Conservation (phyloP, 2,329 filamentous ascomycete genomes). For the Aspergillus sojae region DNA sequence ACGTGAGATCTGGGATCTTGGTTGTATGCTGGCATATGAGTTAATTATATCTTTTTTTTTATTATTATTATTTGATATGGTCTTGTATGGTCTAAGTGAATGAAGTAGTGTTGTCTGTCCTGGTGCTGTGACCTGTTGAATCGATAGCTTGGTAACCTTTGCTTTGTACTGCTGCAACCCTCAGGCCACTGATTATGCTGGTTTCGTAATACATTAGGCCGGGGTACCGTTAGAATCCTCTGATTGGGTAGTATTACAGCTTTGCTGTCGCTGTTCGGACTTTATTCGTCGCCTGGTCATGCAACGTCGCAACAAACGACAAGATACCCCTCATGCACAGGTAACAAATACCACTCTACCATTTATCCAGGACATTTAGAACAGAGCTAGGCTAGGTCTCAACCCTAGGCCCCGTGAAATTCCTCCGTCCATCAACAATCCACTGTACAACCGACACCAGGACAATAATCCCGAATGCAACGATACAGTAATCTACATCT, state of each 20-base stretch:
- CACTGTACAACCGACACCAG: constrained; percentile 60
- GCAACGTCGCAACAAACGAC: neutral
- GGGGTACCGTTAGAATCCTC: too few species aligned
- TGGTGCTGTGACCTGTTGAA: neutral
- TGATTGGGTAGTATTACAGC: neutral
- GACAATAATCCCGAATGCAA: constrained; percentile 60
- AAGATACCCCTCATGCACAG: neutral
- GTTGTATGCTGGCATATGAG: neutral
- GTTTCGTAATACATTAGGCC: neutral
- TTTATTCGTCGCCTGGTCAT: neutral
- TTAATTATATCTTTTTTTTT: neutral
- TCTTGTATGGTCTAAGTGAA: neutral
- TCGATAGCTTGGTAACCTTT: neutral
- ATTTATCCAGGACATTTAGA: too few species aligned
- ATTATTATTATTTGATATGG: neutral
- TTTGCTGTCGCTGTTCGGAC: neutral
- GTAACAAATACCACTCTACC: neutral
- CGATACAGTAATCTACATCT: constrained; percentile 43
- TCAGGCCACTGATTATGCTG: neutral
- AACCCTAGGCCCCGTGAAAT: constrained; percentile 57
- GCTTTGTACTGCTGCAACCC: neutral
- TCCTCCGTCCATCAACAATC: constrained; percentile 62
- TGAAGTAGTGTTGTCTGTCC: neutral
- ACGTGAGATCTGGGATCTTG: neutral
- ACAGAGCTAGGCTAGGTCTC: neutral